Base-by-base conservation (phyloP, 768 basidiomycete genomes). In the Rhodocollybia butyracea region DNA sequence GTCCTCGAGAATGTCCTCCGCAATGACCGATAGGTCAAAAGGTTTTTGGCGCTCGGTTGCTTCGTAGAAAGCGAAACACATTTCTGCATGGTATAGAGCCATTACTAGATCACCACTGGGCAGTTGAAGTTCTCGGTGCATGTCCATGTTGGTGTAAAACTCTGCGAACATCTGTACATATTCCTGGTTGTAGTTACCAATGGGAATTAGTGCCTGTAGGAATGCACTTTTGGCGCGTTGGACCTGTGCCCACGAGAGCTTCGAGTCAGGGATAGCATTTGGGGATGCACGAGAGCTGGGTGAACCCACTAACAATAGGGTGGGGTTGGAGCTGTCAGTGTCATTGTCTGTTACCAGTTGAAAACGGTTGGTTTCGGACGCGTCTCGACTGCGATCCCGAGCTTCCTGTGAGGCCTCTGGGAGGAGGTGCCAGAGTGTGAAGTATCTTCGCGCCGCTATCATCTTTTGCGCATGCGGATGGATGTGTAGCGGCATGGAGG, bases 91-190 rank as follows among this genome's bases (percentile, higher is more conserved):
- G 34, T 57, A 57, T 11, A 26, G 56, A 7, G 42, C 51, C 13
- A 57, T 17, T 6, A 46, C 50, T 21, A 15, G 17, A 10, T 41
- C 31, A 2, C 56, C 56, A 11, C 29, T 5, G 2, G 17, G 15
- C n/a, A 15, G n/a, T 29, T 32, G 21, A 2, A 51, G 40, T n/a
- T 29, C 27, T 12, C 11, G 50, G n/a, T 51, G 50, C 50, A 52
- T 42, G 5, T 57, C 56, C 50, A 57, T 51, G 32, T 43, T 51
- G 50, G 32, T 41, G 32, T 51, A 57, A 41, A 57, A 57, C 5
- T 15, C 27, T 21, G 39, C 29, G 26, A 57, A 57, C 56, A 57
- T 57, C 19, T 32, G 17, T 17, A 57, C 32, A 26, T 42, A 41
- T 13, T 34, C 8, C 1, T n/a, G 11, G 7, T 50, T 36, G 30